These are phyloP conservation scores for Moelleriella libera DNA, from an alignment of 2,329 filamentous ascomycete species.

Conservation along the genomic window DNA sequence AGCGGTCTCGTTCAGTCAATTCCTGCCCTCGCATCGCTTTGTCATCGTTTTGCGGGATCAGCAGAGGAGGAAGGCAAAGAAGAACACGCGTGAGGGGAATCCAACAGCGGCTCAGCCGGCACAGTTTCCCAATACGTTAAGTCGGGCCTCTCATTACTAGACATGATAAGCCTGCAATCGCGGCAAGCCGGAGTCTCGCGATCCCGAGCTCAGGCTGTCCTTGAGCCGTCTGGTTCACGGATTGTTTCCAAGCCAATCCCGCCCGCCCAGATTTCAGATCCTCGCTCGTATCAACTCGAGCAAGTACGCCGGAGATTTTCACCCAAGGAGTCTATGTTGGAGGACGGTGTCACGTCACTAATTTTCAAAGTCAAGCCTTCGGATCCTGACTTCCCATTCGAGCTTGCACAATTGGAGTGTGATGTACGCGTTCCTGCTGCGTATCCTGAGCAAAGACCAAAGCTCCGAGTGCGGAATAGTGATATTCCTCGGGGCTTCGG, in stretches of 20 bases:
- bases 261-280: constrained; percentile 48
- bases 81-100: no score
- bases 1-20: no score
- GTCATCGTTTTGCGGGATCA: no score
- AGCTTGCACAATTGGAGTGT: constrained; percentile 55
- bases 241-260: constrained; percentile 53
- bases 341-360: constrained; percentile 39
- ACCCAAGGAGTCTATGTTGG: constrained; percentile 26
- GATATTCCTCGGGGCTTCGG: constrained; percentile 58
- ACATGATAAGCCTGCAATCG: not conserved
- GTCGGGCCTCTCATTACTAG: not conserved
- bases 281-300: constrained; percentile 58
- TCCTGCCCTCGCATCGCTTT: no score
- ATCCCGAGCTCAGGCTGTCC: constrained; percentile 26
- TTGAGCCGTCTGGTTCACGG: constrained; percentile 27
- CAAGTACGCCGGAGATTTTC: constrained; percentile 57
- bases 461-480: constrained; percentile 50
- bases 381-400: constrained; percentile 75
- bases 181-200: not conserved
- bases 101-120: not conserved
- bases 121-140: not conserved
- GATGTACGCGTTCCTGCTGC: constrained; percentile 46
- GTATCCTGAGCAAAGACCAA: constrained; percentile 47
- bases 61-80: no score
- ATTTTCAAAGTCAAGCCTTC: constrained; percentile 56